Conservation (phyloP, 2,329 filamentous ascomycete species). For the Emergomyces africanus region DNA sequence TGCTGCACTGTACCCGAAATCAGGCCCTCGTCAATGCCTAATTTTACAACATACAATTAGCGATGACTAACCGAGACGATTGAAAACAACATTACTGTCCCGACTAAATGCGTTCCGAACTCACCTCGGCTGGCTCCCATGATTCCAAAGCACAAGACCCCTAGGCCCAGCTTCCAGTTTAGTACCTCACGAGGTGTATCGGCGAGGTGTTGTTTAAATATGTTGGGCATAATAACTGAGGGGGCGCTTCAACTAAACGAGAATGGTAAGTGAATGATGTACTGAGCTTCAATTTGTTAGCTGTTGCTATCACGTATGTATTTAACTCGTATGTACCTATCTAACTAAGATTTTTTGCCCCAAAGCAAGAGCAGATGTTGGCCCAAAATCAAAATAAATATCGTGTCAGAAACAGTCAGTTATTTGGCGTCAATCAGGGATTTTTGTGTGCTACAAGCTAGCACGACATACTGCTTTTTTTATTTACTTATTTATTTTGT, state of each 20-base stretch:
- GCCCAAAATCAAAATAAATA: too few relatives aligned
- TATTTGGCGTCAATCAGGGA: too few relatives aligned
- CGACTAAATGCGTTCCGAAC: not conserved
- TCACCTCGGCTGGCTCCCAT: slow-evolving; percentile 61
- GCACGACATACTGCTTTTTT: too few relatives aligned
- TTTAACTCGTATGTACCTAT: too few relatives aligned
- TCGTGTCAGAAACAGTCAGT: too few relatives aligned
- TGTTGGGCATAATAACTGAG: slow-evolving; percentile 36
- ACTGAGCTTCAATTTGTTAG: too few relatives aligned
- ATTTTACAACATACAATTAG: not conserved
- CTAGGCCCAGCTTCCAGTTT: slow-evolving; percentile 70
- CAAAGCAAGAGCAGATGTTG: not conserved
- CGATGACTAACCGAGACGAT: not conserved
- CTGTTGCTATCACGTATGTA: too few relatives aligned
- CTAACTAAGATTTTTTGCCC: not conserved
- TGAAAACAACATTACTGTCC: not conserved
- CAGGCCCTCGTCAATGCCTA: slow-evolving; percentile 58
- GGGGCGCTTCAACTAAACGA: not conserved
- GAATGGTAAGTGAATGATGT: not conserved
- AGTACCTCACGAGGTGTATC: slow-evolving; percentile 57
- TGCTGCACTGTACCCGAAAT: slow-evolving; percentile 60
- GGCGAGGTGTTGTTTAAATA: slow-evolving; percentile 50
- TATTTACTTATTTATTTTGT: too few relatives aligned
- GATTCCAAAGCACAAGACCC: slow-evolving; percentile 59
- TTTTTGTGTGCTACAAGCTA: too few relatives aligned